Percentiles rank a stretch among this genome's conserved stretches.
phyloP scores from a whole-genome alignment of 2,329 filamentous ascomycete genomes.

The Leptodontidium sp. region DNA sequence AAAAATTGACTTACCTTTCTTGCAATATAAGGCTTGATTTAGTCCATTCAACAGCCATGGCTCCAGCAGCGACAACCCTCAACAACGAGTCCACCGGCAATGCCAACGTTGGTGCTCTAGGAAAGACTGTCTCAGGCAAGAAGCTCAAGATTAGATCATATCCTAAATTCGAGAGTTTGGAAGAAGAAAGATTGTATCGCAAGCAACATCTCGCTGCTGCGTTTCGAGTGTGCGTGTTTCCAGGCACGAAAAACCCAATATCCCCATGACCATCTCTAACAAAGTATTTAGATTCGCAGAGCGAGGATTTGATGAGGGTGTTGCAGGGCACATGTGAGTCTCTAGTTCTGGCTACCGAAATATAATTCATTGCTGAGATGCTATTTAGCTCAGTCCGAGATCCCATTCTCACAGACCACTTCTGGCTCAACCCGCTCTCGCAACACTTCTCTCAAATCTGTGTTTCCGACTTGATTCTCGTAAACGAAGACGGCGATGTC shows the following conservation, averaged over 20 bases:
- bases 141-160: slow-evolving; percentile 56
- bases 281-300: slow-evolving; percentile 34
- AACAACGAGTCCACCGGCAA: slow-evolving; percentile 50
- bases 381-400: slow-evolving; percentile 51
- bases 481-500: slow-evolving; percentile 66
- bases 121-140: slow-evolving; percentile 54
- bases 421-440: slow-evolving; percentile 69
- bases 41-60: slow-evolving; percentile 42
- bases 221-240: slow-evolving; percentile 35
- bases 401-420: slow-evolving; percentile 50
- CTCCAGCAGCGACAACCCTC: slow-evolving; percentile 49
- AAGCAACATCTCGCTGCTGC: slow-evolving; percentile 43
- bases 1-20: neutral
- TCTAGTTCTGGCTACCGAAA: too few relatives aligned
- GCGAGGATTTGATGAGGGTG: slow-evolving; percentile 58
- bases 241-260: neutral
- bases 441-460: slow-evolving; percentile 68
- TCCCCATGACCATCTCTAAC: neutral
- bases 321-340: slow-evolving; percentile 65
- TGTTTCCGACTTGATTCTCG: slow-evolving; percentile 69
- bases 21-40: neutral
- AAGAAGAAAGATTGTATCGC: slow-evolving; percentile 40
- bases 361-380: neutral
- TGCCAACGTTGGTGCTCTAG: slow-evolving; percentile 54
- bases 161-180: slow-evolving; percentile 40